Evolutionary conservation across 2,329 filamentous ascomycete genomes (phyloP), one percentile per base, ranked within the genome.

Genomic region (Ophiostoma triangulosporum): DNA sequence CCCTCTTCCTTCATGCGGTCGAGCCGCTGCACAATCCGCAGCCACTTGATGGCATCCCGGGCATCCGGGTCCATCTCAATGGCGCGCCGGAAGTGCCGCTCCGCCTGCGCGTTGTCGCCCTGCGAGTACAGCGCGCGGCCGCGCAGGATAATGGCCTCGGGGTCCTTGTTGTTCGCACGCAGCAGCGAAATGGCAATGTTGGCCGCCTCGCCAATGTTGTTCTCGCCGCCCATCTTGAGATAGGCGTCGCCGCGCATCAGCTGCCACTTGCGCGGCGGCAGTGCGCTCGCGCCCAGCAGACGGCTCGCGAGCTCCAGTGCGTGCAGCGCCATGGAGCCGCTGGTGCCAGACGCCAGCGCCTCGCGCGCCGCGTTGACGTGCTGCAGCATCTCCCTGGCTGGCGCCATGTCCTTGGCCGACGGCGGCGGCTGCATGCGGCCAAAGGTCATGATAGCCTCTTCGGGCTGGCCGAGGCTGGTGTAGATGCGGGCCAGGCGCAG

Each of bases 1-100:
- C 93, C 93, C 62, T 95, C 88, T 60, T 93, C 86, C 74, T 97
- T 97, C 76, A 88, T 91, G 57, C 86, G 81, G 63, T 95, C 86
- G 22, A 98, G 78, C 70, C 90, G 95, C 71, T 95, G 89, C 45
- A 96, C 88, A 65, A 86, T 86, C 57, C 88, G 81, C 56, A 97
- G 74, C 72, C 88, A 91, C 71, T 89, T 94, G 62, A 95, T 80
- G 7, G 90, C 91, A 58, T 88, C 84, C 62, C 81, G 84, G 72
- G 86, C 93, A 67, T 98, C 93, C 8, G 93, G 93, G 62, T 97
- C 93, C 66, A 90, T 88, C 66, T 77, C 86, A 54, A 95, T 72
- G 20, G 91, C 93, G 71, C 93, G 87, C 59, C 88, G 81, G 72
- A 97, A 93, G 67, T 94, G 87, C 65, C 91, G 86, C 43, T 95